These are phyloP conservation scores for Stenogyne calaminthoides DNA, from an alignment of 305 asterid species.

Conservation along the genomic window DNA sequence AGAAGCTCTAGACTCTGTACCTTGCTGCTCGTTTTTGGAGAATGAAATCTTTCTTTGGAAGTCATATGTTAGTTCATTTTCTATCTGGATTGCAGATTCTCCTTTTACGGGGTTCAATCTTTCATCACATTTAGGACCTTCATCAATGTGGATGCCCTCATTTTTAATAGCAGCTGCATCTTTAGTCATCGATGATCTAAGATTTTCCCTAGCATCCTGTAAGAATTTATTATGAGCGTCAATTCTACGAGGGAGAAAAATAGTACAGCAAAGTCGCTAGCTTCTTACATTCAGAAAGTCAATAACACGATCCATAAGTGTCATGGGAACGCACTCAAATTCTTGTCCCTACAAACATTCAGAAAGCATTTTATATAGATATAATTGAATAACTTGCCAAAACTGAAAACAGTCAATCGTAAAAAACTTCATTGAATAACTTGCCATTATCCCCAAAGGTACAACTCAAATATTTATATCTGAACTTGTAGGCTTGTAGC, in stretches of 20 bases:
- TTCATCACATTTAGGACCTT: conserved; percentile 38
- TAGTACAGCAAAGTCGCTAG: conserved; percentile 23
- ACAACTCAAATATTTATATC: neutral
- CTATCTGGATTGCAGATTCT: conserved; percentile 32
- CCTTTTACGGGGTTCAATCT: conserved; percentile 37
- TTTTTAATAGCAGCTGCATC: conserved; percentile 79
- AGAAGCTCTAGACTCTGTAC: conserved; percentile 36
- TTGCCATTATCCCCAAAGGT: neutral
- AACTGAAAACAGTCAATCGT: neutral
- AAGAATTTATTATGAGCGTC: conserved; percentile 34
- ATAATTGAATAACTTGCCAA: no score
- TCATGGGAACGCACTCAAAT: conserved; percentile 81
- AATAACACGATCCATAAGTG: conserved; percentile 86
- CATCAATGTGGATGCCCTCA: conserved; percentile 54
- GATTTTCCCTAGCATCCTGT: conserved; percentile 82
- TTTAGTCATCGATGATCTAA: conserved; percentile 88
- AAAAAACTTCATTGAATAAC: neutral
- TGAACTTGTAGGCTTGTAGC: neutral
- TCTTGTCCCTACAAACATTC: conserved; percentile 59
- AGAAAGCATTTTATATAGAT: neutral
- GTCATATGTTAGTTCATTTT: conserved; percentile 52
- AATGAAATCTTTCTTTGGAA: conserved; percentile 83
- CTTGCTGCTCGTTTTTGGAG: conserved; percentile 61
- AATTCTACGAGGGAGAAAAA: conserved; percentile 26
- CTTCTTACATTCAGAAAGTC: conserved; percentile 77